Conservation (phyloP, 2,329 filamentous ascomycete genomes). For the Ilyonectria mors-panacis region DNA sequence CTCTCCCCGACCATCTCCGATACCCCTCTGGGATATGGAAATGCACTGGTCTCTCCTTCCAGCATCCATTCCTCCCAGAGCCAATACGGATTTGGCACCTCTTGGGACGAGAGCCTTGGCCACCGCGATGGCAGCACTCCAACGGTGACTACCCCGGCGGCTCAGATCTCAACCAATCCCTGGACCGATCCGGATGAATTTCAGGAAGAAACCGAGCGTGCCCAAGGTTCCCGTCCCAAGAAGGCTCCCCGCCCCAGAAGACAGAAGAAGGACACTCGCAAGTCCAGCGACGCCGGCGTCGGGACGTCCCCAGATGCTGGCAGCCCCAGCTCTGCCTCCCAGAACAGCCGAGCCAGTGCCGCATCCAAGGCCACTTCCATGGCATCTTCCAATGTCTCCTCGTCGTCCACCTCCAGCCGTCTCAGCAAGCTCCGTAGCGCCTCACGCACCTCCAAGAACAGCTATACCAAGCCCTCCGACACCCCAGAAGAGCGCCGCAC, state of each 20-base stretch:
- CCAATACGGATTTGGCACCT: slow-evolving; percentile 36
- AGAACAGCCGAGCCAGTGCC: slow-evolving; percentile 44
- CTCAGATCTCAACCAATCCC: slow-evolving; percentile 40
- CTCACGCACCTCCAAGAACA: slow-evolving; percentile 49
- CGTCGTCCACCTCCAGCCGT: slow-evolving; percentile 45
- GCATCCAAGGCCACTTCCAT: slow-evolving; percentile 44
- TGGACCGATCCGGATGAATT: slow-evolving; percentile 45
- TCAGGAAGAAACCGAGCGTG: slow-evolving; percentile 23
- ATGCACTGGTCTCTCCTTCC: slow-evolving; percentile 43
- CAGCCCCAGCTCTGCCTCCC: slow-evolving; percentile 43
- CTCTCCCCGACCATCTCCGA: slow-evolving; percentile 36
- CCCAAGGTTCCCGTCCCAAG: slow-evolving; percentile 34
- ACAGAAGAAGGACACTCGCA: slow-evolving; percentile 40
- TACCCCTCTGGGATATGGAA: slow-evolving; percentile 38
- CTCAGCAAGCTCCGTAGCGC: slow-evolving; percentile 47
- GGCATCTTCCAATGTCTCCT: slow-evolving; percentile 33
- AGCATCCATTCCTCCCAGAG: slow-evolving; percentile 41
- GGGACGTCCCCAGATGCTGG: slow-evolving; percentile 40
- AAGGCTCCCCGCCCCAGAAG: slow-evolving; percentile 37
- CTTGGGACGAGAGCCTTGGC: slow-evolving; percentile 43
- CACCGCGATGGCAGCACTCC: slow-evolving; percentile 46
- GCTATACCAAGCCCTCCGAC: slow-evolving; percentile 44
- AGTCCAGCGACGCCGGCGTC: slow-evolving; percentile 31
- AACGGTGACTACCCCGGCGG: slow-evolving; percentile 44
- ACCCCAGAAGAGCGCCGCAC: slow-evolving; percentile 48